These are phyloP conservation scores for Beauveria sp. DNA, from an alignment of 2,329 filamentous ascomycete species.

Conservation along the genomic window DNA sequence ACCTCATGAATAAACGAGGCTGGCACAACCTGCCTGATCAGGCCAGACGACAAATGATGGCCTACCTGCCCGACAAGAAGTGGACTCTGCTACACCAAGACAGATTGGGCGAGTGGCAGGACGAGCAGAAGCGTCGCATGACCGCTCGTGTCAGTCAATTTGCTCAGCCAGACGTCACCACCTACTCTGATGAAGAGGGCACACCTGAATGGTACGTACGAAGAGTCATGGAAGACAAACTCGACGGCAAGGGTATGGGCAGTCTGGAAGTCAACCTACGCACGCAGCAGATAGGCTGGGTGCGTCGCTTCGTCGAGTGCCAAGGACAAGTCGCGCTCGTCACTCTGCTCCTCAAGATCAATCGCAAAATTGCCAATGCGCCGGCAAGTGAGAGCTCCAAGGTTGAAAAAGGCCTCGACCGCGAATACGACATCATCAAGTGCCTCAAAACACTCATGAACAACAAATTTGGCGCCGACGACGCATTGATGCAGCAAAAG, in stretches of 20 bases:
- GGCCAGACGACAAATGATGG: slow-evolving; percentile 89
- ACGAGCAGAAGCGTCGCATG: slow-evolving; percentile 80
- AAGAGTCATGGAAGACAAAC: slow-evolving; percentile 91
- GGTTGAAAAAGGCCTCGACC: slow-evolving; percentile 73
- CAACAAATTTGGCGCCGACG: slow-evolving; percentile 97
- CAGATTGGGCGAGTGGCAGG: slow-evolving; percentile 84
- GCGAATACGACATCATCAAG: slow-evolving; percentile 96
- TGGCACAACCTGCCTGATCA: slow-evolving; percentile 97
- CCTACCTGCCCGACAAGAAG: slow-evolving; percentile 89
- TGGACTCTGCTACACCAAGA: slow-evolving; percentile 97
- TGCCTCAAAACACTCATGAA: slow-evolving; percentile 97
- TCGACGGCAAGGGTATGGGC: slow-evolving; percentile 83
- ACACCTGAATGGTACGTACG: slow-evolving; percentile 98
- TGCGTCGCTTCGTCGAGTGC: slow-evolving; percentile 91
- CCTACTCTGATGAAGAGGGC: slow-evolving; percentile 84
- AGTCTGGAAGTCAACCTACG: slow-evolving; percentile 90
- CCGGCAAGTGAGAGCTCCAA: slow-evolving; percentile 53
- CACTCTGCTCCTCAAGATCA: slow-evolving; percentile 88
- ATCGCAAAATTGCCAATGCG: slow-evolving; percentile 71
- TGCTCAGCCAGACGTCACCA: slow-evolving; percentile 60
- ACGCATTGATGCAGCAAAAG: slow-evolving; percentile 83
- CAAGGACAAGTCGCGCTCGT: slow-evolving; percentile 95
- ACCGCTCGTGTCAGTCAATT: slow-evolving; percentile 66
- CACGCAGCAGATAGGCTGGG: slow-evolving; percentile 97
- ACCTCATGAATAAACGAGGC: slow-evolving; percentile 93